Base-by-base conservation (phyloP, 306 rosid species). In the Medicago ruthenica region DNA sequence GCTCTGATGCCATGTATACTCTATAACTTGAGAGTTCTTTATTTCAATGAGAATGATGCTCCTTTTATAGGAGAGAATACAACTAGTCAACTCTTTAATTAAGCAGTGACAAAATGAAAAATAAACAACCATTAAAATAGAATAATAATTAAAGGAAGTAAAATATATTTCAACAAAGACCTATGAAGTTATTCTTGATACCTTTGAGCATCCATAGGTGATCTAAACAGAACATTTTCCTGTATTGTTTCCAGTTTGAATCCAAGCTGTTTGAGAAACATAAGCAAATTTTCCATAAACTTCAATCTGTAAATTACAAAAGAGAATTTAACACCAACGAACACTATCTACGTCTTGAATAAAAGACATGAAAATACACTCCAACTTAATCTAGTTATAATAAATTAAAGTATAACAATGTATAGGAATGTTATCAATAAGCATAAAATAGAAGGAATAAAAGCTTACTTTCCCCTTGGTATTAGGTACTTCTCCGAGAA, bases 211-310 rank as follows among this genome's bases (percentile, higher is more conserved):
- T 88, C 85, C 75, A 88, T 55, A 10, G 44, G 69, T 12, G 85
- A 82, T 36, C 92, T 87, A 75, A 88, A 83, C 31, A 88, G 54
- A 9, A 88, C 84, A 37, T 81, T 88, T 17, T 88, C 89, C 12
- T 24, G 81, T 59, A 88, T 86, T 21, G 83, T 88, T 88, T 9
- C 89, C 87, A 1, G 80, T 81, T 73, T 82, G 89, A 73, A 85
- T 81, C 92, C 89, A 54, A 8, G 60, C 13, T 54, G 60, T 54
- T 54, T 54, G 60, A 17, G 60, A 54, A 54, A 54, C 27, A 18
- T 54, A 54, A 8, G 60, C 60, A 8, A 54, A 54, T 13, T 20
- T 54, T 0, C 60, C 27, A 9, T 41, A 69, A 5, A 73, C 82
- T 59, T 72, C 77, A 71, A 82, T 83, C 88, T 86, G 80, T 10